These are phyloP conservation scores for Elsinoe australis DNA, from an alignment of 2,329 filamentous ascomycete genomes.

Conservation along the genomic window DNA sequence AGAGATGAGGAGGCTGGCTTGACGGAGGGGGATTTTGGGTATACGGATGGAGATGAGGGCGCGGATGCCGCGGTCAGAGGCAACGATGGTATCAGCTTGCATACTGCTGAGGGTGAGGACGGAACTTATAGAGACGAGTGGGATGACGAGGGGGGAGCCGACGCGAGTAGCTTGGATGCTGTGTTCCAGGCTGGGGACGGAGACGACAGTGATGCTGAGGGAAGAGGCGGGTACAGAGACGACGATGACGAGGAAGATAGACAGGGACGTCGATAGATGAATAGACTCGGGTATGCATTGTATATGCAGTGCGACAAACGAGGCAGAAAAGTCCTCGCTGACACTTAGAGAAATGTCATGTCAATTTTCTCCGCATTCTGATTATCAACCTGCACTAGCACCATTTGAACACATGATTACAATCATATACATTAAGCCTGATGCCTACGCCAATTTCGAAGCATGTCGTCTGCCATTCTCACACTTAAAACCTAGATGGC, in stretches of 20 bases:
- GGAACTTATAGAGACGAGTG: conserved; percentile 30
- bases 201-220: conserved; percentile 22
- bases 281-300: not conserved
- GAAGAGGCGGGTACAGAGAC: conserved; percentile 24
- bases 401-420: no score
- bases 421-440: no score
- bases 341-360: no score
- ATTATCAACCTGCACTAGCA: no score
- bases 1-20: conserved; percentile 19
- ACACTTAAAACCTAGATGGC: no score
- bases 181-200: conserved; percentile 41
- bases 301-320: not conserved
- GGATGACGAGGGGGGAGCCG: conserved; percentile 37
- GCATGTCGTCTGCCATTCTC: no score
- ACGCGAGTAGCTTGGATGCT: conserved; percentile 35
- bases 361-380: not conserved
- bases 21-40: conserved; percentile 34
- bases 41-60: conserved; percentile 36
- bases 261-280: not conserved
- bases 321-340: no score
- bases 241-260: conserved; percentile 4
- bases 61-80: conserved; percentile 37
- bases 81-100: conserved; percentile 45
- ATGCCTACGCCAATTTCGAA: no score
- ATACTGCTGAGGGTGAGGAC: conserved; percentile 47